phyloP scores from a whole-genome alignment of 2,329 filamentous ascomycete genomes.

The Fusarium annulatum region DNA sequence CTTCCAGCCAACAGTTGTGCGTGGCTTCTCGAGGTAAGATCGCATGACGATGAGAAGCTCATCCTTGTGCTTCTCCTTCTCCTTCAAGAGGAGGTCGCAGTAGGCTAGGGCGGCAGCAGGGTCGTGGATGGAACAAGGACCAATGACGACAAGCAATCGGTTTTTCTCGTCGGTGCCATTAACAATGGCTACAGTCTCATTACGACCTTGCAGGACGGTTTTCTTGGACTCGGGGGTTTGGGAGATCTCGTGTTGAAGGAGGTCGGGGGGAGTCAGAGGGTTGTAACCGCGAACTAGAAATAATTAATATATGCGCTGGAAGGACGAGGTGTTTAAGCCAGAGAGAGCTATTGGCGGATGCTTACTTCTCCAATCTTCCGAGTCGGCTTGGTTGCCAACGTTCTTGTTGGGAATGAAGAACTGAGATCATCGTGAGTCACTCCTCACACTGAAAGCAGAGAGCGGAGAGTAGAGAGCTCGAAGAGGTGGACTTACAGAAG shows the following conservation, averaged over 20 bases:
- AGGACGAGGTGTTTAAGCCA: neutral
- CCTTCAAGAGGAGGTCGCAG: slow-evolving; percentile 82
- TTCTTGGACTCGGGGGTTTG: slow-evolving; percentile 66
- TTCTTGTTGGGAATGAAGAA: slow-evolving; percentile 84
- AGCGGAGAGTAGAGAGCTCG: slow-evolving; percentile 19
- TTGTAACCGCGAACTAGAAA: slow-evolving; percentile 85
- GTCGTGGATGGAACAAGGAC: slow-evolving; percentile 98
- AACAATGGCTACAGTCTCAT: slow-evolving; percentile 75
- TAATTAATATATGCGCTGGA: slow-evolving; percentile 38
- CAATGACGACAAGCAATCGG: slow-evolving; percentile 79
- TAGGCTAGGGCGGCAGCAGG: slow-evolving; percentile 91
- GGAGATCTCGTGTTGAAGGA: slow-evolving; percentile 92
- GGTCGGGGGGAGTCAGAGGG: slow-evolving; percentile 89
- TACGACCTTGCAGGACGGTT: slow-evolving; percentile 70
- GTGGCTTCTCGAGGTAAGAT: slow-evolving; percentile 97
- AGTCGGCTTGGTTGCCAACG: slow-evolving; percentile 77
- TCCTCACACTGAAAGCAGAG: slow-evolving; percentile 24
- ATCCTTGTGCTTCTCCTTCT: slow-evolving; percentile 89
- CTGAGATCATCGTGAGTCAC: slow-evolving; percentile 48
- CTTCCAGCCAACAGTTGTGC: slow-evolving; percentile 99
- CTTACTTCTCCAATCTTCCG: slow-evolving; percentile 87
- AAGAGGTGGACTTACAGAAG: slow-evolving; percentile 40
- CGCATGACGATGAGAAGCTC: slow-evolving; percentile 97
- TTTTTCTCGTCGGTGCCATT: slow-evolving; percentile 72
- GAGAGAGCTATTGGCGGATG: slow-evolving; percentile 30